Evolutionary conservation across 768 basidiomycete species (phyloP).

Genomic region (Dacryopinax spathularia): DNA sequence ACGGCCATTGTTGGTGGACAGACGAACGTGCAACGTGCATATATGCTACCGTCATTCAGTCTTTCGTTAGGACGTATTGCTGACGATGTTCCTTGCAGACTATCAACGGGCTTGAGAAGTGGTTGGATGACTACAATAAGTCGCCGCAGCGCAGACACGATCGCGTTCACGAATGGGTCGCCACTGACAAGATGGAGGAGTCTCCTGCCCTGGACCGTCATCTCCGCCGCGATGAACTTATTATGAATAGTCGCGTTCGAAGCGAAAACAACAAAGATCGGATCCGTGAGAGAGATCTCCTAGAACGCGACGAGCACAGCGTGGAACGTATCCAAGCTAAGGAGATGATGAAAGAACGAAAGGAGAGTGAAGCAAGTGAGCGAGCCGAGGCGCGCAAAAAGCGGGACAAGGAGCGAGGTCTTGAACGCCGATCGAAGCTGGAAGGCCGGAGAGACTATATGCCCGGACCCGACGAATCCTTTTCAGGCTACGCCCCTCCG

Average conservation of each 20-base stretch:
- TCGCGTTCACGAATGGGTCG: not conserved
- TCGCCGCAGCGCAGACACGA: not conserved
- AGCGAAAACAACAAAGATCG: not conserved
- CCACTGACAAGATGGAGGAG: not conserved
- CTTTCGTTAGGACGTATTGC: not conserved
- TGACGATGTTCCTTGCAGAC: not conserved
- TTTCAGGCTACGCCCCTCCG: not conserved
- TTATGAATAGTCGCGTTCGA: not conserved
- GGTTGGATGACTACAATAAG: not conserved
- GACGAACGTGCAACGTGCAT: not conserved
- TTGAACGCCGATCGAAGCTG: not conserved
- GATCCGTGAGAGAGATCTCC: not conserved
- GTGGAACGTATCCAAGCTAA: not conserved
- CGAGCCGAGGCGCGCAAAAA: not conserved
- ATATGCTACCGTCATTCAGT: not conserved
- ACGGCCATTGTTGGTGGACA: too few species aligned
- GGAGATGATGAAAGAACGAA: not conserved
- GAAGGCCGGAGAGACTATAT: not conserved
- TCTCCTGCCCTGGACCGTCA: not conserved
- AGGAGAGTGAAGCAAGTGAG: not conserved
- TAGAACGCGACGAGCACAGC: not conserved
- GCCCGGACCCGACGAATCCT: not conserved
- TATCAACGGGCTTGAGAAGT: not conserved
- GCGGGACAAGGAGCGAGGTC: not conserved
- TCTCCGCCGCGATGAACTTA: not conserved